A percentile compares a stretch with the other conserved stretches of the same genome.
Evolutionary conservation across 1,139 yeast species (phyloP).

Genomic region (Zygoascus meyerae): DNA sequence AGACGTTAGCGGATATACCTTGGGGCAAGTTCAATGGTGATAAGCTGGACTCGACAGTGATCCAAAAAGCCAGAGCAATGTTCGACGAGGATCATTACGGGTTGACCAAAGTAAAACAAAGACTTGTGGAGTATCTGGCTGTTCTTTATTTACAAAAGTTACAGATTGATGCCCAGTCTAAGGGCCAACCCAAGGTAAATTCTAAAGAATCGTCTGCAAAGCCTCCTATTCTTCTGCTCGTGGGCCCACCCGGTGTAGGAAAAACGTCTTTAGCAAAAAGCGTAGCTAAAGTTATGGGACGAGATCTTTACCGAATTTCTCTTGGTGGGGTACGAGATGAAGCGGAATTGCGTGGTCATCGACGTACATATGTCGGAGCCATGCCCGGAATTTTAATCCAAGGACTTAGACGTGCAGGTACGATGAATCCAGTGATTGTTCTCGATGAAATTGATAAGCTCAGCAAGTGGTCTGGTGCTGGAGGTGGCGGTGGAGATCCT

Average conservation of each 20-base stretch:
- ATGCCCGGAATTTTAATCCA: slow-evolving; percentile 86
- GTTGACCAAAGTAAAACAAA: slow-evolving; percentile 68
- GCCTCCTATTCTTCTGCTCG: slow-evolving; percentile 73
- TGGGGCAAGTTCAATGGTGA: slow-evolving; percentile 34
- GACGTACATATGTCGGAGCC: slow-evolving; percentile 90
- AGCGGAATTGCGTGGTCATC: slow-evolving; percentile 86
- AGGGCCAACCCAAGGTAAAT: background rate
- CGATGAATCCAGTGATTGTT: slow-evolving; percentile 84
- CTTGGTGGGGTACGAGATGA: slow-evolving; percentile 89
- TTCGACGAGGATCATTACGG: slow-evolving; percentile 84
- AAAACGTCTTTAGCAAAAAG: slow-evolving; percentile 87
- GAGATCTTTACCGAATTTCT: slow-evolving; percentile 77
- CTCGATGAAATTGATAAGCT: slow-evolving; percentile 89
- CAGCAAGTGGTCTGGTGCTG: slow-evolving; percentile 10
- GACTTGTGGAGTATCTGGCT: slow-evolving; percentile 76
- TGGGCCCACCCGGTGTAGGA: slow-evolving; percentile 96
- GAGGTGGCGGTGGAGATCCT: slow-evolving; percentile 72
- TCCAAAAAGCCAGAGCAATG: slow-evolving; percentile 50
- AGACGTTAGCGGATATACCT: slow-evolving; percentile 61
- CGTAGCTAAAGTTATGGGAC: slow-evolving; percentile 70
- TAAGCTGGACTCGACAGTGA: slow-evolving; percentile 39
- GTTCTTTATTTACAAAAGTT: slow-evolving; percentile 56
- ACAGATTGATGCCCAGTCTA: slow-evolving; percentile 8
- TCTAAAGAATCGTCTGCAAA: slow-evolving; percentile 26
- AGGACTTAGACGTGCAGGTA: slow-evolving; percentile 69